A percentile compares a stretch with the other conserved stretches of the same genome.
Conservation (phyloP, 2,329 filamentous ascomycete genomes). For the Lachnellula hyalina region DNA sequence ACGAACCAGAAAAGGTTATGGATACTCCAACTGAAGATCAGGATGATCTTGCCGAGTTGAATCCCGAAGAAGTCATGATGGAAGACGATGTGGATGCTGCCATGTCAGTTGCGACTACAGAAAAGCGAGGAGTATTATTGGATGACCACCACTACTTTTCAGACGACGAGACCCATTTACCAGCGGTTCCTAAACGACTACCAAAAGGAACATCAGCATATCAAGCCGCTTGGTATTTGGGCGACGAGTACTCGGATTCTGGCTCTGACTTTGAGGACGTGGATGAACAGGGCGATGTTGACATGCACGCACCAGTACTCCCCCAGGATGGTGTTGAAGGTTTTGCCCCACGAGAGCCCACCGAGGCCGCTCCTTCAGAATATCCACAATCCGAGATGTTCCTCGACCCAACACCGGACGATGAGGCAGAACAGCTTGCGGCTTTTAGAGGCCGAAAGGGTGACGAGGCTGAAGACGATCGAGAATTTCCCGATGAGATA, state of each 20-base stretch:
- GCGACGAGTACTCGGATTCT: conserved; percentile 66
- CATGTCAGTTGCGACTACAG: conserved; percentile 42
- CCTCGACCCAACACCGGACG: conserved; percentile 67
- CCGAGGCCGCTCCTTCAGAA: conserved; percentile 76
- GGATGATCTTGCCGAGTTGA: conserved; percentile 77
- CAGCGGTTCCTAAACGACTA: conserved; percentile 63
- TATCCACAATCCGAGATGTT: conserved; percentile 95
- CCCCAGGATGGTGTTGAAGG: conserved; percentile 83
- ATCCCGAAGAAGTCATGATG: conserved; percentile 79
- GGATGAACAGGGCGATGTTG: conserved; percentile 56
- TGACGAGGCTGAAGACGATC: conserved; percentile 80
- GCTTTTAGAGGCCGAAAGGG: conserved; percentile 75
- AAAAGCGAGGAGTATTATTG: conserved; percentile 81
- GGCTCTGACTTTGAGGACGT: conserved; percentile 76
- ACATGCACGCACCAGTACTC: conserved; percentile 48
- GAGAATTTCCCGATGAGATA: conserved; percentile 95
- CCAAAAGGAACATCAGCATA: conserved; percentile 91
- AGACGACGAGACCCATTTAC: conserved; percentile 66
- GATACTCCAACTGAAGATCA: conserved; percentile 72
- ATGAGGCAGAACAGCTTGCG: conserved; percentile 71
- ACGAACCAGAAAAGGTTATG: conserved; percentile 55
- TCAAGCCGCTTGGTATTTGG: conserved; percentile 90
- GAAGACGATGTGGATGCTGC: conserved; percentile 53
- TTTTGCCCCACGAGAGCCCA: conserved; percentile 59
- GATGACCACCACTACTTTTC: conserved; percentile 99